A percentile compares a stretch with the other conserved stretches of the same genome.
phyloP scores from a whole-genome alignment of 2,329 filamentous ascomycete genomes.

The Exophiala xenobiotica region DNA sequence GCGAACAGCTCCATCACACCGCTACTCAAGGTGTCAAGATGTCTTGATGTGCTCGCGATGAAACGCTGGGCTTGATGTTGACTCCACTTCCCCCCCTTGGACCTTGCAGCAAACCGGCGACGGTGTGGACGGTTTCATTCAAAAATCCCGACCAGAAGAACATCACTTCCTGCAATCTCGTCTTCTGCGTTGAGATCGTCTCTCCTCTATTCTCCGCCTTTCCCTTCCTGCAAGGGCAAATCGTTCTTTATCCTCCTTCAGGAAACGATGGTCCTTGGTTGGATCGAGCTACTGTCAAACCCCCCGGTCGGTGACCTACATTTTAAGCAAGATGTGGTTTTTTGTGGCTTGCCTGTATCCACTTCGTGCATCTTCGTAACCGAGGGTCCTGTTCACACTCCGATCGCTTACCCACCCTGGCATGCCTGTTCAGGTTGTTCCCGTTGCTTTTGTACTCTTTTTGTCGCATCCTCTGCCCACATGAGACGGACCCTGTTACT shows the following conservation, averaged over 20 bases:
- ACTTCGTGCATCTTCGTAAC: constrained; percentile 3
- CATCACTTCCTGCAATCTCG: constrained; percentile 22
- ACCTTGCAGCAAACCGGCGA: constrained; percentile 21
- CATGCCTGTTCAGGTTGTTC: constrained; percentile 10
- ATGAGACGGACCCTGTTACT: constrained; percentile 21
- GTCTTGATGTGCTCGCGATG: too few relatives aligned
- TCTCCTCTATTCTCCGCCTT: constrained; percentile 11
- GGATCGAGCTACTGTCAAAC: constrained; percentile 15
- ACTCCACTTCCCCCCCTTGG: constrained; percentile 19
- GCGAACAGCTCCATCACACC: not conserved
- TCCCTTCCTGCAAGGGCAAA: constrained; percentile 12
- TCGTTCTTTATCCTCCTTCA: constrained; percentile 8
- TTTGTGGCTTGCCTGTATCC: constrained; percentile 17
- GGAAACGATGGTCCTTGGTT: constrained; percentile 7
- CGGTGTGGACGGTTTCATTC: constrained; percentile 20
- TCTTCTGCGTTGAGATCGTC: constrained; percentile 10
- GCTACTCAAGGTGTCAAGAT: too few relatives aligned
- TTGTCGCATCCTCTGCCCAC: constrained; percentile 19
- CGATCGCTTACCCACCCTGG: constrained; percentile 15
- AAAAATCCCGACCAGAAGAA: constrained; percentile 8
- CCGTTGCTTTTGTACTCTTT: constrained; percentile 18
- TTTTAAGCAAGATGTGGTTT: constrained; percentile 14
- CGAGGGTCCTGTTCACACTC: constrained; percentile 8
- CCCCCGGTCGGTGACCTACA: constrained; percentile 11
- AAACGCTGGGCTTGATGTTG: constrained; percentile 18